These are phyloP conservation scores for Oenanthe sinensis DNA, from an alignment of 129 eudicot species.

Conservation along the genomic window DNA sequence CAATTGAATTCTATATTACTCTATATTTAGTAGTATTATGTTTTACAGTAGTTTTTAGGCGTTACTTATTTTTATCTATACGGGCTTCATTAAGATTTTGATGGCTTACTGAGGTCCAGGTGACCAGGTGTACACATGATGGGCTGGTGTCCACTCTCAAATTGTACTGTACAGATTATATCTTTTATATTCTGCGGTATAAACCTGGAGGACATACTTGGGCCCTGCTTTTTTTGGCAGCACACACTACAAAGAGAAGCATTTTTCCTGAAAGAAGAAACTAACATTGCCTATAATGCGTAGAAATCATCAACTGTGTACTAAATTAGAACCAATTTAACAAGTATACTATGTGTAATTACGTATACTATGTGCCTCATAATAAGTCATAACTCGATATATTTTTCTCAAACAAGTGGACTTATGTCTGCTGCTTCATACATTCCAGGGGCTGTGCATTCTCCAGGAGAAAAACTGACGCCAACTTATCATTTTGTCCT, in stretches of 20 bases:
- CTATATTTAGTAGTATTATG: no score
- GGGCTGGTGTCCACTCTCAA: not conserved
- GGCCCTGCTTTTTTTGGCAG: not conserved
- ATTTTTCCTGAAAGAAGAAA: not conserved
- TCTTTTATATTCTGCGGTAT: not conserved
- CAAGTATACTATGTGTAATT: not conserved
- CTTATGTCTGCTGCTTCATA: not conserved
- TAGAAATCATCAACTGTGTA: not conserved
- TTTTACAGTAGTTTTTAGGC: no score
- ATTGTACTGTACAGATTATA: not conserved
- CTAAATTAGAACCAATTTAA: not conserved
- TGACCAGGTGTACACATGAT: no score
- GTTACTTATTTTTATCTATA: not conserved
- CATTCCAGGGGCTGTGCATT: conserved; percentile 1
- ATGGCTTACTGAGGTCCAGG: not conserved
- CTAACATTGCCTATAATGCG: not conserved
- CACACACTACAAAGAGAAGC: not conserved
- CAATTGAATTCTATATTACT: no score
- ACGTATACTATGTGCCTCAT: not conserved
- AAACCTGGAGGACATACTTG: not conserved
- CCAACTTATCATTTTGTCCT: not conserved
- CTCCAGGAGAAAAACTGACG: not conserved
- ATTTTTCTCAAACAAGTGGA: not conserved
- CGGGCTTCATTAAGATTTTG: not conserved
- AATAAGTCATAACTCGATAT: not conserved